Base-by-base conservation (phyloP, 106 monocot genomes). In the Alisma plantagoaquatica region DNA sequence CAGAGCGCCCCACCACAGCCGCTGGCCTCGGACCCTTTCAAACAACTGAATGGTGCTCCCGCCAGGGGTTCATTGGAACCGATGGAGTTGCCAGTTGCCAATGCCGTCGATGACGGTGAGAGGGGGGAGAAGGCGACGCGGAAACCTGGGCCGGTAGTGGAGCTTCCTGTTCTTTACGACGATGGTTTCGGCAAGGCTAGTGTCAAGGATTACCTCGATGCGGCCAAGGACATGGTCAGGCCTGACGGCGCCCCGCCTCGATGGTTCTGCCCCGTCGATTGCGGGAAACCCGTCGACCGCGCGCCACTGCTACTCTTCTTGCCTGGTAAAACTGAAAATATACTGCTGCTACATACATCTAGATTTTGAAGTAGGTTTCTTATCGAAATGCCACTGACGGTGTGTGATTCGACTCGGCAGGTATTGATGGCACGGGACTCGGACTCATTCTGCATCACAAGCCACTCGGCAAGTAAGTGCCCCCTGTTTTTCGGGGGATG, bases 221-320 rank as follows among this genome's bases (percentile, higher is more conserved):
- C 59, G 19, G 66, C 75, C 2, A 75, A 54, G 67, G 77, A 56
- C 35, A 53, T 91, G 6, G 28, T 59, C 3, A 67, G 23, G 56
- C 48, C 59, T 22, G 91, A 91, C 20, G 81, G 78, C 0, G 85
- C 81, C 0, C 78, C 78, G 7, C 91, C 91, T 6, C 57, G 91
- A 41, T 91, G 91, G 91, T 85, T 91, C 67, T 91, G 78, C 56
- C 91, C 85, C n/a, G 58, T 81, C 5, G 91, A 91, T 56, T 85
- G 80, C 51, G 77, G 69, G 33, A 23, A 30, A 51, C 77, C 84
- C 11, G 31, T 91, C 16, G 58, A 67, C 3, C 60, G 61, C 18
- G 61, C 91, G 2, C 91, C 91, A 20, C 49, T 91, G 69, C 62
- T 91, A 33, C 67, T 91, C 47, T 91, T 85, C 73, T 73, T 91